Base-by-base conservation (phyloP, 768 basidiomycete species). In the Termitomyces sp. region DNA sequence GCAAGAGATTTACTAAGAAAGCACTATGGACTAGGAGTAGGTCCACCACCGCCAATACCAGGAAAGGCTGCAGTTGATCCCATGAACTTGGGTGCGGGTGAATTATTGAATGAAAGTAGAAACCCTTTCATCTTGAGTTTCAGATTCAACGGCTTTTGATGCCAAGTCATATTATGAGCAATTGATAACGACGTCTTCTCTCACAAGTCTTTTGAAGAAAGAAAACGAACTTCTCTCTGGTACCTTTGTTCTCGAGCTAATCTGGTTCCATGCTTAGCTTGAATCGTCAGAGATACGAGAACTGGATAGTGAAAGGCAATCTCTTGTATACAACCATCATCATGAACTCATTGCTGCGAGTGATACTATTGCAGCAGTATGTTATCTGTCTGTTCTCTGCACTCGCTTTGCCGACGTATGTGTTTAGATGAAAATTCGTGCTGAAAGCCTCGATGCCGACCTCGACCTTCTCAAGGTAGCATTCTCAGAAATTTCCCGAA, bases 331-430 rank as follows among this genome's bases (percentile, higher is more conserved):
- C 69, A 94, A 95, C 65, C 94, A 95, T 67, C 95, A 97, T 66
- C 93, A 95, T 59, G 95, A 97, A 63, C 86, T 97, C 20, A 95
- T 97, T 53, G 91, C 92, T 1, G 95, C 95, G 3, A 93, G 89
- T 59, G 91, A 94, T 66, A 96, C 95, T 9, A 96, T 97, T 63
- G 85, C 87, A 60, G 85, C 88, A 6, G 93, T 94, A 72, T 20
- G 86, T 65, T 34, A 13, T 57, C 41, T 18, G 11, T 36, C 27
- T 34, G 20, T 39, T 46, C 30, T 20, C 20, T 33, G 24, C 7
- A 22, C 3, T 48, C 33, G 16, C 44, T 51, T 44, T 48, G 6
- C 49, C 37, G 18, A 33, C 31, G 37, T 51, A 46, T 54, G n/a
- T 49, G 44, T 11, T 15, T 63, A 94, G 93, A 93, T 96, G 87